Evolutionary conservation across 2,329 filamentous ascomycete species (phyloP), one percentile per base, ranked within the genome.

Genomic region (Colletotrichum sp.): DNA sequence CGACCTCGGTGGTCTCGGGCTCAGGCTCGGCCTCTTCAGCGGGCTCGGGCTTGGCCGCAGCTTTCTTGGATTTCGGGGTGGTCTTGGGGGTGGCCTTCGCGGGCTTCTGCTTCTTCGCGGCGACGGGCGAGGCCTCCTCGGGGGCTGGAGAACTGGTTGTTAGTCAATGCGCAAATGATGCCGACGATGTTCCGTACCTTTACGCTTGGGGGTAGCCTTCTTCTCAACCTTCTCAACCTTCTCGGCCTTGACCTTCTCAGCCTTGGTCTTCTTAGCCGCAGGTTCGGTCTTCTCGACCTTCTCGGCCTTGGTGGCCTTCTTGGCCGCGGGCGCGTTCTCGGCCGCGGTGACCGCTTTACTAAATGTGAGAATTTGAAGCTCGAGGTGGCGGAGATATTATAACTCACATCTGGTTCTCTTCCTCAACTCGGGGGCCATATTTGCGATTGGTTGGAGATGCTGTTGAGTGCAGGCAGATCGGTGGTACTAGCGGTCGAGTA

Each of bases 1-100:
- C 66, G 38, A 59, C 43, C 51, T 75, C 74, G 5, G 68, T 69
- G 57, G 79, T 76, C 43, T 79, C 76, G 29, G 75, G 76, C 67
- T 61, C 68, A 54, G 72, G 76, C 67, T 55, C 66, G 47, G 72
- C 27, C 66, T 79, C 78, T 64, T 81, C 77, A 55, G 77, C 76
- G 34, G 78, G 68, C 76, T 82, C 81, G 76, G 79, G 77, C 76
- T 81, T 79, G 75, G 81, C 78, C 55, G 76, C 75, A 33, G 85
- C 82, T 64, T 86, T 86, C 77, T 87, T 87, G 74, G 91, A 83
- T 78, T 87, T 87, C 78, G 86, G 86, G 79, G 84, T 85, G 68
- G 84, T 80, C 79, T 87, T 87, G 78, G 86, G 86, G 79, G 84
- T 85, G 67, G 84, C 80, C 79, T 85, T 85, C 18, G 79, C 81